These are phyloP conservation scores for Colletotrichum sansevieriae DNA, from an alignment of 2,329 filamentous ascomycete genomes.

Conservation along the genomic window DNA sequence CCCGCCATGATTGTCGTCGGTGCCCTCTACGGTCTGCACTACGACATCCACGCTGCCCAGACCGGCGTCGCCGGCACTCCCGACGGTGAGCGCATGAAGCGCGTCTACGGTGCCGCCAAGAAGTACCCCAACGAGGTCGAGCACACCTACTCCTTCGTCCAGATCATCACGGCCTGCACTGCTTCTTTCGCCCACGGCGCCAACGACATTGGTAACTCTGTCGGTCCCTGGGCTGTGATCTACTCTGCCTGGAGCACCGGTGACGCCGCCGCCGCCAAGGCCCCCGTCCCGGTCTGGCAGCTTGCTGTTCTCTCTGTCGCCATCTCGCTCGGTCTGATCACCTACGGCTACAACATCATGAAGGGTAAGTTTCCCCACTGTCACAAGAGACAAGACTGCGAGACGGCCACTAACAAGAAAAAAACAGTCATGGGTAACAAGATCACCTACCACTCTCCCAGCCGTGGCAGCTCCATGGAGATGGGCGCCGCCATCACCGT, in stretches of 20 bases:
- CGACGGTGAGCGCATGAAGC: slow-evolving; percentile 78
- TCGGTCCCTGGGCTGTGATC: slow-evolving; percentile 78
- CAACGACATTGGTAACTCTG: slow-evolving; percentile 81
- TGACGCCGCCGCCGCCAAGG: slow-evolving; percentile 70
- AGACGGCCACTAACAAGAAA: slow-evolving; percentile 41
- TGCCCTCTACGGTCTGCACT: slow-evolving; percentile 80
- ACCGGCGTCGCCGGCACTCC: slow-evolving; percentile 78
- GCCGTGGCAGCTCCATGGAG: slow-evolving; percentile 78
- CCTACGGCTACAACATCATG: slow-evolving; percentile 89
- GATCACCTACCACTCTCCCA: slow-evolving; percentile 76
- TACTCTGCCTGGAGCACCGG: slow-evolving; percentile 77
- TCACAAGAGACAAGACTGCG: not conserved
- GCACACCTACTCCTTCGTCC: slow-evolving; percentile 76
- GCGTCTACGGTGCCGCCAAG: slow-evolving; percentile 72
- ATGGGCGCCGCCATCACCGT: slow-evolving; percentile 84
- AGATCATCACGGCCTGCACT: slow-evolving; percentile 77
- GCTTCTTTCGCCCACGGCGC: slow-evolving; percentile 82
- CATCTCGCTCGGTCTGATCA: slow-evolving; percentile 77
- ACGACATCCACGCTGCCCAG: slow-evolving; percentile 85
- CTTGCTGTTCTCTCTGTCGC: slow-evolving; percentile 75
- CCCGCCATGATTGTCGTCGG: slow-evolving; percentile 76
- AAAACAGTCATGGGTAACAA: slow-evolving; percentile 81
- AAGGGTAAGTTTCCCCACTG: slow-evolving; percentile 66
- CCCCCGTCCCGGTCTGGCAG: slow-evolving; percentile 80
- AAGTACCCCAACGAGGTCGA: slow-evolving; percentile 80